Evolutionary conservation across 768 basidiomycete genomes (phyloP).

Genomic region (Suillus brevipes): DNA sequence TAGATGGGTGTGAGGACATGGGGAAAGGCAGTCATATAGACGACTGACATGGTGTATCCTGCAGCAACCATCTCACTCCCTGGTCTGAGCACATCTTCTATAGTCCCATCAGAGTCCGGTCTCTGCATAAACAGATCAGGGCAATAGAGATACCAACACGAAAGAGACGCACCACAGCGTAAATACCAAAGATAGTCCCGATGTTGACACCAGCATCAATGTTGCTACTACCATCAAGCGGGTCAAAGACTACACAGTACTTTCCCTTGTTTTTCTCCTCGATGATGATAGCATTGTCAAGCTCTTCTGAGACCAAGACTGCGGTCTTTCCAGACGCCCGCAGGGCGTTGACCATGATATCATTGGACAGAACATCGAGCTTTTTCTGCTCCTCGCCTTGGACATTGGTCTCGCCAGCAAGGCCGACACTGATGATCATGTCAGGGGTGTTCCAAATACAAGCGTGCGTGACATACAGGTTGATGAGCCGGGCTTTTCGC

Average conservation of each 20-base stretch:
- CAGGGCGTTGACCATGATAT: constrained; percentile 98
- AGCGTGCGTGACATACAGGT: constrained; percentile 63
- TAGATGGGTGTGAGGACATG: constrained; percentile 21
- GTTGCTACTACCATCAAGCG: constrained; percentile 93
- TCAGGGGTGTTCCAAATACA: constrained; percentile 8
- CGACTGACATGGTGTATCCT: constrained; percentile 91
- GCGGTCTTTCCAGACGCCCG: constrained; percentile 96
- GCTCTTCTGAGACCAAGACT: constrained; percentile 95
- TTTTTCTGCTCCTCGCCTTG: constrained; percentile 99
- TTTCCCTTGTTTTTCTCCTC: constrained; percentile 77
- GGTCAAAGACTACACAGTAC: constrained; percentile 99
- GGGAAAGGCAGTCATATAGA: background rate
- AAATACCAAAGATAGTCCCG: constrained; percentile 97
- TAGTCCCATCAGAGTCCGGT: constrained; percentile 72
- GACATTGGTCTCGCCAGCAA: constrained; percentile 95
- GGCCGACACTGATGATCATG: constrained; percentile 68
- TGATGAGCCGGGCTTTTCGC: constrained; percentile 94
- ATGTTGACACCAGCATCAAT: constrained; percentile 99
- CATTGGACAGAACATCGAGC: constrained; percentile 94
- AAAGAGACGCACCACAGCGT: constrained; percentile 71
- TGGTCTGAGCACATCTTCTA: constrained; percentile 89
- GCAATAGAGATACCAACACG: background rate
- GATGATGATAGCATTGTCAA: constrained; percentile 90
- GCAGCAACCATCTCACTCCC: constrained; percentile 98
- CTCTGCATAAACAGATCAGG: constrained; percentile 43